Conservation (phyloP, 2,329 filamentous ascomycete species). For the Hypoxylon sp. region DNA sequence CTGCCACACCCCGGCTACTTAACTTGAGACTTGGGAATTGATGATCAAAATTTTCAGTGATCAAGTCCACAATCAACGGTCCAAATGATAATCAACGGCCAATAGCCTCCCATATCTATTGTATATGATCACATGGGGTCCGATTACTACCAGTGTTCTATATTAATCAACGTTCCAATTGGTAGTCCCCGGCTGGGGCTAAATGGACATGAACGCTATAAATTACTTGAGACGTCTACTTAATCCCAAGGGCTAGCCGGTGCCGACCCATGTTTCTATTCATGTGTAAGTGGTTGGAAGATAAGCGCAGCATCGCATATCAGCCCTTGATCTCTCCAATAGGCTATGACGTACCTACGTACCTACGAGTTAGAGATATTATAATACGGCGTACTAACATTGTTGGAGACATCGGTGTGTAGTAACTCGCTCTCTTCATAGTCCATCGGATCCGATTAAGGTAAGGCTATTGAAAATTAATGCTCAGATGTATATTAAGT, state of each 20-base stretch:
- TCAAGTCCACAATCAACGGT: constrained; percentile 13
- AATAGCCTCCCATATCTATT: not conserved
- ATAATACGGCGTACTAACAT: not conserved
- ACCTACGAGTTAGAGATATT: not conserved
- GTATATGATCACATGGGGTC: constrained; percentile 11
- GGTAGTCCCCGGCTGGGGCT: constrained; percentile 34
- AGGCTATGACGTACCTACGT: not conserved
- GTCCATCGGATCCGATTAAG: not conserved
- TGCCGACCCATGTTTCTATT: constrained; percentile 32
- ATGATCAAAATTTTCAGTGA: constrained; percentile 9
- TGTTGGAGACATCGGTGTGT: not conserved
- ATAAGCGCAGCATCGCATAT: constrained; percentile 32
- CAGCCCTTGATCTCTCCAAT: constrained; percentile 7
- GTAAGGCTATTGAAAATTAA: not conserved
- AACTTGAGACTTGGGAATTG: constrained; percentile 37
- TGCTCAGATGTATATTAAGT: constrained; percentile 3
- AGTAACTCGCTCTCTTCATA: not conserved
- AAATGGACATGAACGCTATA: constrained; percentile 40
- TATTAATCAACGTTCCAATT: constrained; percentile 32
- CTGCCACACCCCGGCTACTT: constrained; percentile 31
- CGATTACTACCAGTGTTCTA: constrained; percentile 4
- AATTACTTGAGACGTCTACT: constrained; percentile 35
- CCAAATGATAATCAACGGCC: not conserved
- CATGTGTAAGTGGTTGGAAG: constrained; percentile 24
- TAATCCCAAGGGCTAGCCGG: constrained; percentile 25